Percentiles rank a stretch among this genome's conserved stretches.
Conservation (phyloP, 805 yeast genomes). For the Cyberlindnera maritima region DNA sequence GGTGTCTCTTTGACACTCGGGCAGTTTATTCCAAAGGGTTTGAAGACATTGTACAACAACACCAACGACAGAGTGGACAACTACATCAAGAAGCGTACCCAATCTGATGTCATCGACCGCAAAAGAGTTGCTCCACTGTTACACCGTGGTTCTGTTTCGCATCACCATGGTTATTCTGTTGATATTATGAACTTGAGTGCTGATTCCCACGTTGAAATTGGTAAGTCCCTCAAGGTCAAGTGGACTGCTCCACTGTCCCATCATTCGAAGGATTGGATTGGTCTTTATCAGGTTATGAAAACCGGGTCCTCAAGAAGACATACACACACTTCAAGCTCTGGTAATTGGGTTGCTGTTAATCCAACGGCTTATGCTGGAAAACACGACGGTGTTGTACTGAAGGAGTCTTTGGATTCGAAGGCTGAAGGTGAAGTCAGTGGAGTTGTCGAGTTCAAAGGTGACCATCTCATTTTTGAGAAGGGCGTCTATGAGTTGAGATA, state of each 20-base stretch:
- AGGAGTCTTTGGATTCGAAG: constrained; percentile 8
- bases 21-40: constrained; percentile 34
- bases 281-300: constrained; percentile 62
- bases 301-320: constrained; percentile 52
- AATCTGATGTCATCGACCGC: constrained; percentile 20
- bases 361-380: constrained; percentile 32
- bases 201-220: constrained; percentile 35
- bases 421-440: constrained; percentile 38
- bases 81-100: constrained; percentile 27
- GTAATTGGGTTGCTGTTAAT: constrained; percentile 59
- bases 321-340: constrained; percentile 60
- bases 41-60: constrained; percentile 41
- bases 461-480: constrained; percentile 56
- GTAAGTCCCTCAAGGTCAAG: constrained; percentile 49
- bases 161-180: constrained; percentile 32
- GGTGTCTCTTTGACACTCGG: constrained; percentile 36
- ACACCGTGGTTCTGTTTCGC: constrained; percentile 19
- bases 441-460: constrained; percentile 43
- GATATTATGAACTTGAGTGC: constrained; percentile 21
- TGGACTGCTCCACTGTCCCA: constrained; percentile 55
- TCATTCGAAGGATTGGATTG: constrained; percentile 67
- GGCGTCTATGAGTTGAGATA: constrained; percentile 76
- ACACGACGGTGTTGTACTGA: constrained; percentile 14
- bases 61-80: constrained; percentile 36
- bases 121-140: constrained; percentile 7